Evolutionary conservation across 495 filamentous ascomycete species (phyloP), one percentile per base, ranked within the genome.

Genomic region (Stereocaulon alpinum): DNA sequence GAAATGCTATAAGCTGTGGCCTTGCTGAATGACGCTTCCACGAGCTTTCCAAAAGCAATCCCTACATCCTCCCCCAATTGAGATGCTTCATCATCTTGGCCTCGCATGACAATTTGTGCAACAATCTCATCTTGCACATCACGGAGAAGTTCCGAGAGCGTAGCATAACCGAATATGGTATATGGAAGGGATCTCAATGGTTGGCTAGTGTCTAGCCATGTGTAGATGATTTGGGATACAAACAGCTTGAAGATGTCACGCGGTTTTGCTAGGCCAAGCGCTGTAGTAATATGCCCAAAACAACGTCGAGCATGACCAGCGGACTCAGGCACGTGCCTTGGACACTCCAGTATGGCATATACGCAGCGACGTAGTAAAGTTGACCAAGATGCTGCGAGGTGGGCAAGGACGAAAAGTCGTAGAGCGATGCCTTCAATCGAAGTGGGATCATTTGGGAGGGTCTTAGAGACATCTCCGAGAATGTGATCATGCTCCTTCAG

Each of bases 261-360:
- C 1, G 87, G 75, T 42, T 80, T 76, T 40, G 74, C 66, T 40
- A 96, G 79, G 3, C 80, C 75, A 41, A 95, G 76, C 6, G 78
- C 73, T 44, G 69, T 73, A 6, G 90, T 80, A 27, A 96, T 80
- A 47, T 78, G 73, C n/a, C 61, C 62, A 47, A 95, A 71, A 66
- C 88, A 91, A 52, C 77, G 79, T 50, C 78, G 78, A 2, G 92
- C 90, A 72, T 96, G 86, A 40, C 71, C 72, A 45, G 79, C 70
- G 22, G 86, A 85, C 12, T 71, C 67, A 17, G 80, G 73, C 2
- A 92, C 78, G 43, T 79, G 80, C 6, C 84, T 89, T 1, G 93
- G 84, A 0, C 83, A 89, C 69, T 96, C 93, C 64, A 96, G 93
- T 24, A 96, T 89, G 69, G 91, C 85, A 69, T 96, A 97, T 20